Evolutionary conservation across 2,329 filamentous ascomycete species (phyloP), one percentile per base, ranked within the genome.

Genomic region (Elsinoe arachidis): DNA sequence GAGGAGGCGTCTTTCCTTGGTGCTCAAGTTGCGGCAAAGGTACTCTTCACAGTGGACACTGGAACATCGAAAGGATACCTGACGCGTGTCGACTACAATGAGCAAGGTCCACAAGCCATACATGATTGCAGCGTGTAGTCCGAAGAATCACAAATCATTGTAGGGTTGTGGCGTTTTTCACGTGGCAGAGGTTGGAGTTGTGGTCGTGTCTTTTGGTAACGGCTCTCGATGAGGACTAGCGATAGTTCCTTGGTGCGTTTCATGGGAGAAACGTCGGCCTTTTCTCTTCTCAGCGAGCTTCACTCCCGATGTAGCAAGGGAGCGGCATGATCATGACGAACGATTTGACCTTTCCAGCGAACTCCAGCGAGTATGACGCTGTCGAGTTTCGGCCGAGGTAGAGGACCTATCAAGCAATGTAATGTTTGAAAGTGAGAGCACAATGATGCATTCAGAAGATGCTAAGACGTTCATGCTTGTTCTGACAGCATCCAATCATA

Each of bases 1-100:
- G 91, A 96, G 67, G 91, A 96, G 72, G 83, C 87, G 51, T 83
- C 85, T 67, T 96, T 96, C 73, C 76, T 96, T 5, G 91, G 91
- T 10, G 88, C 89, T 2, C 89, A 95, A 72, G 87, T 96, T 33
- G 89, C 88, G 1, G 90, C 88, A 1, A 87, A 86, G 71, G 82
- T 88, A 19, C 73, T 88, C 51, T 88, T 88, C 68, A 80, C 87
- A 9, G 76, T 83, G 2, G 85, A 88, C 65, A 81, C 84, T 63
- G 84, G 84, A 4, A 70, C 79, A 47, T 82, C 75, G 63, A 87
- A 87, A 70, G 84, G 83, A 0, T 88, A 85, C 69, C 80, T 89
- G 75, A 85, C 79, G 4, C 75, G 86, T 56, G 79, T 79, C 23
- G 83, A 86, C 65, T 86, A 86, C 69, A 87, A 86, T 66, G 83